These are phyloP conservation scores for Sinapis alba DNA, from an alignment of 441 rosid species.

Conservation along the genomic window DNA sequence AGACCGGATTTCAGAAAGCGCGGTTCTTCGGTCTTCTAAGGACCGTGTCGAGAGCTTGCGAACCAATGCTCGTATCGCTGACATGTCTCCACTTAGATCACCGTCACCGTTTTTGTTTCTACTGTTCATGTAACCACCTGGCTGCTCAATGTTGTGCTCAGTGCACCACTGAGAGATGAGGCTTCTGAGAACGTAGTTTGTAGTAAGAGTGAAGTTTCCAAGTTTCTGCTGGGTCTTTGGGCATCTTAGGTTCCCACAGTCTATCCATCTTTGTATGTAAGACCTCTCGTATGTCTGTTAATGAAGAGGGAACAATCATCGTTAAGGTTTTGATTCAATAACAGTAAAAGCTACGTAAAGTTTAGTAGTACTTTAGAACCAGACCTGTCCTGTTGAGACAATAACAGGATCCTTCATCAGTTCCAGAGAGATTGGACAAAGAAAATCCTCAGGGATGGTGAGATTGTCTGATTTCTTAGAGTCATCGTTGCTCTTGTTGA, in stretches of 20 bases:
- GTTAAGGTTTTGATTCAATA: slow-evolving; percentile 1
- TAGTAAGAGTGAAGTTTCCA: slow-evolving; percentile 66
- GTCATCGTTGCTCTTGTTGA: slow-evolving; percentile 52
- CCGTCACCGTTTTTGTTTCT: slow-evolving; percentile 64
- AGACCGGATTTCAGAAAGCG: slow-evolving; percentile 72
- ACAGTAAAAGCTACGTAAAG: not conserved
- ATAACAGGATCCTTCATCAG: slow-evolving; percentile 91
- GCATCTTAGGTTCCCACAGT: slow-evolving; percentile 71
- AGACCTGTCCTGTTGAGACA: slow-evolving; percentile 90
- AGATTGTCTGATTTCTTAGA: slow-evolving; percentile 50
- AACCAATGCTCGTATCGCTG: slow-evolving; percentile 65
- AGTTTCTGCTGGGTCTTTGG: slow-evolving; percentile 94
- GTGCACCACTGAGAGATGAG: slow-evolving; percentile 80
- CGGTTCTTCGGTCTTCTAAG: slow-evolving; percentile 59
- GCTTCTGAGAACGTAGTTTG: slow-evolving; percentile 83
- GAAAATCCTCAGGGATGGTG: slow-evolving; percentile 74
- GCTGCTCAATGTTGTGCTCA: slow-evolving; percentile 68
- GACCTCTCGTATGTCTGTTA: slow-evolving; percentile 90
- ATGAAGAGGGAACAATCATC: slow-evolving; percentile 25
- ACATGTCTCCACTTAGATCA: slow-evolving; percentile 70
- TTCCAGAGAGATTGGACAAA: slow-evolving; percentile 83
- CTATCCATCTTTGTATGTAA: slow-evolving; percentile 92
- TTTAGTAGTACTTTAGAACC: not conserved
- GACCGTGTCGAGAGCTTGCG: slow-evolving; percentile 65
- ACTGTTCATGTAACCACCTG: slow-evolving; percentile 55